Evolutionary conservation across 371 early-diverging fungal species (phyloP), one percentile per base, ranked within the genome.

Genomic region (Choanephora cucurbitarum): DNA sequence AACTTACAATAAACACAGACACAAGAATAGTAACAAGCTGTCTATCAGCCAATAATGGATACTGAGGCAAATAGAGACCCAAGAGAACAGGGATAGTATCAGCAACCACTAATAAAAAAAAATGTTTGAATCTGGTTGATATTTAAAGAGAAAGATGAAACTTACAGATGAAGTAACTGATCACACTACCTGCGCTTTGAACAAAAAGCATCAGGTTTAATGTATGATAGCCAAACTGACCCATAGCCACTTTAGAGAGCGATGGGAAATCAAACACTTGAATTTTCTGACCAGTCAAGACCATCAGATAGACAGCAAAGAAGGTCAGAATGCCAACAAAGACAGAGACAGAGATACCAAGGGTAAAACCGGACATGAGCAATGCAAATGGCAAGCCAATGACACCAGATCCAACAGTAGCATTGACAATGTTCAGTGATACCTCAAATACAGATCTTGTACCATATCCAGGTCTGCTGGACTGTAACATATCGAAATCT

Each of bases 371-470:
- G 40, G 82, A 72, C 3, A 77, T 61, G 17, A 67, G 48, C 18
- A 81, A 58, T 3, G 84, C 81, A 62, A 79, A 75, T 5, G 81
- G 73, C 17, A 84, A 58, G 0, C 83, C 85, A 44, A 84, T 68
- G 14, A 84, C 72, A 23, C 85, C 85, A 8, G 85, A 78, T 0
- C 85, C 85, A 2, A 84, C 81, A 9, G 81, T 84, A 11, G 83
- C 80, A 62, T 84, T 84, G 32, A 81, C 79, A 49, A 84, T 73
- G 21, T 80, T 82, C 51, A 81, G 63, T 0, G 83, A 68, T 8
- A 73, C 79, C 23, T 75, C 69, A 0, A 69, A 28, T 1, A 64
- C 39, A 15, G 58, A 55, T 40, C 75, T 58, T 3, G 69, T 73
- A 44, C 79, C 79, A 55, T 66, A 72, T 1, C 79, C 79, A 17